Evolutionary conservation across 257 asterid genomes (phyloP), one percentile per base, ranked within the genome.

Genomic region (Leptodermis oblonga): DNA sequence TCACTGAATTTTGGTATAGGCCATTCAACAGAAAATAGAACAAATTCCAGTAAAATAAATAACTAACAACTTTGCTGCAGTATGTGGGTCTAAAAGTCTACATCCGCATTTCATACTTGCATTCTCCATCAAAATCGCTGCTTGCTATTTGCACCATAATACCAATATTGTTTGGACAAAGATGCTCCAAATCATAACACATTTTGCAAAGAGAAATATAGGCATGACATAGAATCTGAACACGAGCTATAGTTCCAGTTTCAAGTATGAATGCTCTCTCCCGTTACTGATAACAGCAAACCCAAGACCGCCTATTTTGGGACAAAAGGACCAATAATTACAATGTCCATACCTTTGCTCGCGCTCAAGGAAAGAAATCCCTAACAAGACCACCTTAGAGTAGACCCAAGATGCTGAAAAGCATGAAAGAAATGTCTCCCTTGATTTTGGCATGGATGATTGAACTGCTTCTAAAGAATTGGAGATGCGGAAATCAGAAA

Each of bases 341-440:
- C 28, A 49, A 65, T 71, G 55, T 45, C 49, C 78, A 73, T 80
- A 90, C 98, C 98, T 88, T 76, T 82, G 87, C 73, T 88, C 92
- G 36, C 76, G 88, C 90, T 93, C 99, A 54, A 87, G 82, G 81
- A 86, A 88, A 54, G 99, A 93, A 68, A 83, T 92, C 66, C 99
- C 99, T 75, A 93, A 72, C 65, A 87, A 76, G 74, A 88, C 95
- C 82, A 86, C 96, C 83, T 93, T 90, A 71, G 99, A 90, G 82
- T 90, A 87, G 67, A 87, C 86, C 92, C 89, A 93, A 26, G 90
- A 75, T 69, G 95, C 92, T 30, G 97, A 83, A 80, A 90, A 90
- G 82, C 79, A 73, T 31, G 89, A 82, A 9, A 81, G 64, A 77
- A 85, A 86, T 63, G 91, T 78, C 68, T 78, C 77, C 78, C 59